phyloP scores from a whole-genome alignment of 768 basidiomycete species.

The Mycena albidolilacea region DNA sequence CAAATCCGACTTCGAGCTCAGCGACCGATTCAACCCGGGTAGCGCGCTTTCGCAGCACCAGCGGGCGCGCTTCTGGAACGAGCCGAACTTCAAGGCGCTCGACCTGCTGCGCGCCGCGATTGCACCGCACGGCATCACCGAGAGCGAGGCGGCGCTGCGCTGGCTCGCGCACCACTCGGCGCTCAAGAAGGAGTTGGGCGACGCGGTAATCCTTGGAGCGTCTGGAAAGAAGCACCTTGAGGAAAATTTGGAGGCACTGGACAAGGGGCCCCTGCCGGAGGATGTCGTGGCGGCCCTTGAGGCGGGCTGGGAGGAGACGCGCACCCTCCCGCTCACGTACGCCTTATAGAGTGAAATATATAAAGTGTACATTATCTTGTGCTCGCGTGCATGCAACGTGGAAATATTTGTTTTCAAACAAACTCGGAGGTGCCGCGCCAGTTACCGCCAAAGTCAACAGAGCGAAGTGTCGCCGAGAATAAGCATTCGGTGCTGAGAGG shows the following conservation, averaged over 20 bases:
- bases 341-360: neutral
- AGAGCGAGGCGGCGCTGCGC: constrained; percentile 63
- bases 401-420: too few species aligned
- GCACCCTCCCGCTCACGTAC: constrained; percentile 3
- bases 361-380: too few species aligned
- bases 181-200: constrained; percentile 54
- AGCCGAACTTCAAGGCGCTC: constrained; percentile 23
- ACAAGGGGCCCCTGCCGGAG: constrained; percentile 61
- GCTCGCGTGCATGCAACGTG: too few species aligned
- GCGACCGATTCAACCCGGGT: constrained; percentile 54
- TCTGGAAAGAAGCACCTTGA: constrained; percentile 53
- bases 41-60: constrained; percentile 51
- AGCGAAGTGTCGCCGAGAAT: too few species aligned
- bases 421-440: too few species aligned
- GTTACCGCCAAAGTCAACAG: too few species aligned
- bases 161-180: constrained; percentile 67
- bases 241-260: constrained; percentile 31
- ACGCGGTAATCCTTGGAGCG: constrained; percentile 59
- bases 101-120: constrained; percentile 35
- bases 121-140: constrained; percentile 56
- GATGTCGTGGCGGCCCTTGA: constrained; percentile 65
- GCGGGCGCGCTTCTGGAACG: constrained; percentile 15
- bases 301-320: constrained; percentile 55
- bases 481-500: too few species aligned
- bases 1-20: constrained; percentile 40